Conservation (phyloP, 2,329 filamentous ascomycete species). For the Trichoderma koningii region DNA sequence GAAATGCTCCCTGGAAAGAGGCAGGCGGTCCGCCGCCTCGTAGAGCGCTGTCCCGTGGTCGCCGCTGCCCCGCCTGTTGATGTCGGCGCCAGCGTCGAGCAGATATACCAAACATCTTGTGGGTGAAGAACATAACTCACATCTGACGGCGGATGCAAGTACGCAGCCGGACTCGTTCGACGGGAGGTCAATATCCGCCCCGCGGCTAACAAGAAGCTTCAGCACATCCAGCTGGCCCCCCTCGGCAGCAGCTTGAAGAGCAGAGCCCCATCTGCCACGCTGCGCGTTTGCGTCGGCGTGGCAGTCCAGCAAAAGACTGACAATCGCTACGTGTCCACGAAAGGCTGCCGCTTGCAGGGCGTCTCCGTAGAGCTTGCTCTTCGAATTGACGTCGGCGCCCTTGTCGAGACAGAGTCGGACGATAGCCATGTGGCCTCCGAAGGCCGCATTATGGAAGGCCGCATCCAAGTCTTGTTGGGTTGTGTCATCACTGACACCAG, state of each 20-base stretch:
- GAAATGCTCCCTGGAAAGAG: neutral
- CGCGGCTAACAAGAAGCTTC: neutral
- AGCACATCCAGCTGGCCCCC: neutral
- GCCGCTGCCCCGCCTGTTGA: neutral
- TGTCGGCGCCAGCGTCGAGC: neutral
- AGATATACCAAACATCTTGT: neutral
- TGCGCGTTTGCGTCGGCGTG: neutral
- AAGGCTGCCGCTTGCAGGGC: neutral
- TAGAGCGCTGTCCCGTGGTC: neutral
- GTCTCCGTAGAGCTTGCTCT: neutral
- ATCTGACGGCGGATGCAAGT: neutral
- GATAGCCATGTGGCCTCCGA: neutral
- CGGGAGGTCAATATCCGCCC: neutral
- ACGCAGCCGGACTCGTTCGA: neutral
- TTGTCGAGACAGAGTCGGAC: neutral
- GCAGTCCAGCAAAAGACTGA: neutral
- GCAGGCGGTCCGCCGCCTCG: neutral
- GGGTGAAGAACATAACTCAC: neutral
- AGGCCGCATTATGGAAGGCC: neutral
- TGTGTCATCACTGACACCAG: neutral
- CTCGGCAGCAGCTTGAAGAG: neutral
- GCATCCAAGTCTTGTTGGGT: neutral
- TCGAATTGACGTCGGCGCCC: constrained; percentile 9
- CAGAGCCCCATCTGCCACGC: neutral
- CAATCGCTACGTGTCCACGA: neutral